Evolutionary conservation across 2,329 filamentous ascomycete genomes (phyloP).

Genomic region (Fusarium coffeatum): DNA sequence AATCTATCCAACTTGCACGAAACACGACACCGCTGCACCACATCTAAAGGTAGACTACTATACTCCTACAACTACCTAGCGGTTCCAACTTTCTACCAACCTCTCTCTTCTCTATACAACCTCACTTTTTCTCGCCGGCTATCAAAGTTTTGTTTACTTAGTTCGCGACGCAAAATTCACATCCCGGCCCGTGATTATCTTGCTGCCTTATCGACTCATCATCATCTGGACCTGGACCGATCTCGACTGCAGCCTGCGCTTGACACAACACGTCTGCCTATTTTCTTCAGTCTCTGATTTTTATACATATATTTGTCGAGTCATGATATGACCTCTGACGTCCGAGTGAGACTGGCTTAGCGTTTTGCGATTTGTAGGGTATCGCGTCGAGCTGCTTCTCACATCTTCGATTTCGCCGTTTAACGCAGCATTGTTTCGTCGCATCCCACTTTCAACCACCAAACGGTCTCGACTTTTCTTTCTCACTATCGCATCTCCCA

Average conservation of each 20-base stretch:
- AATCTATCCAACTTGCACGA: conserved; percentile 31
- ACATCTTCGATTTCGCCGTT: conserved; percentile 28
- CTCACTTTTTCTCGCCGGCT: neutral
- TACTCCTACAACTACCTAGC: conserved; percentile 29
- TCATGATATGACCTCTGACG: conserved; percentile 47
- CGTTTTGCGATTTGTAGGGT: conserved; percentile 44
- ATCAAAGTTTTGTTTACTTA: conserved; percentile 17
- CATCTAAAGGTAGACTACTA: conserved; percentile 18
- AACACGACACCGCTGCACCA: conserved; percentile 31
- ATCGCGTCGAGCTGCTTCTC: conserved; percentile 38
- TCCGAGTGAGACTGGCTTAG: conserved; percentile 46
- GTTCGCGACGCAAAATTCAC: conserved; percentile 8
- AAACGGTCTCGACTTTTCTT: conserved; percentile 12
- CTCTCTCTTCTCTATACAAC: conserved; percentile 17
- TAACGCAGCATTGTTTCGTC: conserved; percentile 17
- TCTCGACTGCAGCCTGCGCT: conserved; percentile 34
- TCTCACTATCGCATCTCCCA: conserved; percentile 22
- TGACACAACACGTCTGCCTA: conserved; percentile 30
- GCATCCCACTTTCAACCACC: conserved; percentile 20
- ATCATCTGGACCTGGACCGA: conserved; percentile 11
- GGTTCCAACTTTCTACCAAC: conserved; percentile 29
- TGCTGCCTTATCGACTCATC: conserved; percentile 35
- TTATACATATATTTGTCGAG: conserved; percentile 35
- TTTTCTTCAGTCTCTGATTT: conserved; percentile 31
- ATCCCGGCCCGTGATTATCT: conserved; percentile 21